Evolutionary conservation across 352 stramenopile species (phyloP).

Genomic region (Phytophthora hybrid): DNA sequence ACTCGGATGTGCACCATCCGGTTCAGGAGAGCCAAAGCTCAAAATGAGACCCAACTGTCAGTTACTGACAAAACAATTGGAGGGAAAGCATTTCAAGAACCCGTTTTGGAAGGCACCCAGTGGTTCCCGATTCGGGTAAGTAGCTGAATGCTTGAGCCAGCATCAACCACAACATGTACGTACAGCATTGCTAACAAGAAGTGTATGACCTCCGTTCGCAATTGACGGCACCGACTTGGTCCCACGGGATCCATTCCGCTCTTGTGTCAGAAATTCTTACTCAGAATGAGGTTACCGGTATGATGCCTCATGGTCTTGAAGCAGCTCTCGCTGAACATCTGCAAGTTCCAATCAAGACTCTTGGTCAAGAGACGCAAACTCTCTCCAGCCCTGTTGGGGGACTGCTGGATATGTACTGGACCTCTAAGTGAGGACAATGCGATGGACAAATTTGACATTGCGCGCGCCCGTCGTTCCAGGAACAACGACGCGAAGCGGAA

Average conservation of each 20-base stretch:
- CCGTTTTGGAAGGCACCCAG: too few species aligned
- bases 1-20: neutral
- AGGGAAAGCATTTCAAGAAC: neutral
- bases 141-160: too few species aligned
- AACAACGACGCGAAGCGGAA: constrained; percentile 92
- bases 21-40: neutral
- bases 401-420: neutral
- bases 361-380: too few species aligned
- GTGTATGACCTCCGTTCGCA: neutral
- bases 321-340: neutral
- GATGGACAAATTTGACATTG: constrained; percentile 95
- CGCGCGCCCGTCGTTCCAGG: constrained; percentile 89
- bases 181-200: too few species aligned
- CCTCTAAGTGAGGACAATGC: constrained; percentile 58
- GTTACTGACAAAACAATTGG: too few species aligned
- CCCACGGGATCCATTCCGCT: neutral
- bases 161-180: too few species aligned
- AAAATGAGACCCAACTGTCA: neutral
- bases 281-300: too few species aligned
- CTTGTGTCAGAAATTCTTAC: neutral
- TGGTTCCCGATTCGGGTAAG: too few species aligned
- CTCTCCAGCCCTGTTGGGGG: too few species aligned
- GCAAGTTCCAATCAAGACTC: neutral
- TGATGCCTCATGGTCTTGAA: neutral
- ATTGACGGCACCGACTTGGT: neutral